Conservation (phyloP, 164 flowering plant genomes). For the Liriodendron chinense region DNA sequence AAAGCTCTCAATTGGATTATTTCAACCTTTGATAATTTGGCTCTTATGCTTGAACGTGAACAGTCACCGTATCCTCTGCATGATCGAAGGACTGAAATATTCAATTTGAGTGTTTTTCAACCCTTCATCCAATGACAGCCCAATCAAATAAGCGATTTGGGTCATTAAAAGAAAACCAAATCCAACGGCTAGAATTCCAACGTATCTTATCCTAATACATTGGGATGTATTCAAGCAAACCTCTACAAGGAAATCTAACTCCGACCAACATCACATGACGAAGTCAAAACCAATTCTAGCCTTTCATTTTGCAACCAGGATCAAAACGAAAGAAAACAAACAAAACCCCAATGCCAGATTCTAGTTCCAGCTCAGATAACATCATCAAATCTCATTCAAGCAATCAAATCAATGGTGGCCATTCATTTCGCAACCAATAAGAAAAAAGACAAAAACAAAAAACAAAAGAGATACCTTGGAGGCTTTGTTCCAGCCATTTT, state of each 20-base stretch:
- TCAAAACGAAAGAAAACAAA: not conserved
- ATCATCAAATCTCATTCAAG: not conserved
- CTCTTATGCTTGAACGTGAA: no score
- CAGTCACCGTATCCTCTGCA: no score
- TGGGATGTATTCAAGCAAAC: not conserved
- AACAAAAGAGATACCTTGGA: not conserved
- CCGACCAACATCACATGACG: not conserved
- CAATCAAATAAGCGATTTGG: no score
- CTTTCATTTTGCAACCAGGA: not conserved
- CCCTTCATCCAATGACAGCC: no score
- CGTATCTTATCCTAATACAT: no score
- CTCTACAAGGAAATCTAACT: not conserved
- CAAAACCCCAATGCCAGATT: not conserved
- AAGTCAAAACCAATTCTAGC: not conserved
- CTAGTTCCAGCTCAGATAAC: not conserved
- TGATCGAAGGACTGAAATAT: no score
- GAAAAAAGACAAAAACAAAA: not conserved
- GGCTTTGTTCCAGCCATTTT: not conserved
- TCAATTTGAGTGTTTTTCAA: no score
- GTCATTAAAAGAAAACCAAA: no score
- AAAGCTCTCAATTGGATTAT: no score
- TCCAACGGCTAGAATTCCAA: no score
- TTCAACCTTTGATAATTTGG: no score
- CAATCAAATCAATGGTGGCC: not conserved
- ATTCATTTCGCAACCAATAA: not conserved